Percentiles rank a stretch among this genome's conserved stretches.
phyloP scores from a whole-genome alignment of 257 asterid species.

The Solanum virginianum region DNA sequence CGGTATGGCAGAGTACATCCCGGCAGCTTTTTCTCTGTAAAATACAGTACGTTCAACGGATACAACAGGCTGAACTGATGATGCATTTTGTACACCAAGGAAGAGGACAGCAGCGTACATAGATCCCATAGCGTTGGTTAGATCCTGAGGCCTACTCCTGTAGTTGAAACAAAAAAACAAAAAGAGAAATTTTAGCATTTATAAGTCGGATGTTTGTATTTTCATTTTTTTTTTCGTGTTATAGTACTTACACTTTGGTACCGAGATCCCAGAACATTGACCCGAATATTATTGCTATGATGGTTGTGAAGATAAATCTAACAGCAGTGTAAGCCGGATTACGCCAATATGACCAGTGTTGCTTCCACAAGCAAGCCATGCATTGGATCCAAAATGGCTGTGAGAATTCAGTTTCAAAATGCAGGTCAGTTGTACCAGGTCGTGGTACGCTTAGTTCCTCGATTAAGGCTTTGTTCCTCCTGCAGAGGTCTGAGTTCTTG shows the following conservation, averaged over 20 bases:
- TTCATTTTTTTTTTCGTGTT: neutral
- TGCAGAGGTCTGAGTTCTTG: slow-evolving; percentile 34
- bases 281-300: slow-evolving; percentile 30
- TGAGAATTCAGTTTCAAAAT: slow-evolving; percentile 23
- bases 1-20: slow-evolving; percentile 51
- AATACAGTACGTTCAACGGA: slow-evolving; percentile 34
- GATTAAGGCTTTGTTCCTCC: slow-evolving; percentile 40
- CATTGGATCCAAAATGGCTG: slow-evolving; percentile 36
- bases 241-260: slow-evolving; percentile 24
- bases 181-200: slow-evolving; percentile 25
- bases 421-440: slow-evolving; percentile 23
- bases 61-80: slow-evolving; percentile 32
- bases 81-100: slow-evolving; percentile 5
- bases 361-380: slow-evolving; percentile 49
- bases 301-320: slow-evolving; percentile 24
- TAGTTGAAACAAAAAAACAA: slow-evolving; percentile 9
- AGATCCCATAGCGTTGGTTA: slow-evolving; percentile 3
- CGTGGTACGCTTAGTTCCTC: slow-evolving; percentile 30
- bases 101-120: slow-evolving; percentile 9
- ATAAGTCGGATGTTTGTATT: neutral
- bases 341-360: slow-evolving; percentile 49
- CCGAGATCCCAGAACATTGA: slow-evolving; percentile 53
- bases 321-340: slow-evolving; percentile 43
- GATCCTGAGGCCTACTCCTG: neutral
- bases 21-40: slow-evolving; percentile 49